These are phyloP conservation scores for Aphanoascus verrucosus DNA, from an alignment of 2,329 filamentous ascomycete species.

Conservation along the genomic window DNA sequence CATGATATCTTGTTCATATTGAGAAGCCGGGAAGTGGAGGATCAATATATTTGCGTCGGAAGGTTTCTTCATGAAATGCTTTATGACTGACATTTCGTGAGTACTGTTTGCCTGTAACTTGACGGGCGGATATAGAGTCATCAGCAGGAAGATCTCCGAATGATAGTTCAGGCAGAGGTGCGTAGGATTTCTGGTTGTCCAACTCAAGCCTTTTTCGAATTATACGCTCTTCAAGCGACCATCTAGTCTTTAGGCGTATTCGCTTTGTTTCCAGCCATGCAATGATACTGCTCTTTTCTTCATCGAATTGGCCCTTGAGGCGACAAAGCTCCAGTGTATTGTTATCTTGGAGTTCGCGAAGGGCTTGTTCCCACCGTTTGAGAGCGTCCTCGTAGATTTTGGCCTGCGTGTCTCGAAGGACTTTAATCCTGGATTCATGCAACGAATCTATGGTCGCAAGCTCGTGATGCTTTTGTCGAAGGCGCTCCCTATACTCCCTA, in stretches of 20 bases:
- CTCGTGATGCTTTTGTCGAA: conserved; percentile 36
- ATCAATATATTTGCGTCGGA: too few species aligned
- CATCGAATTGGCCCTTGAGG: conserved; percentile 28
- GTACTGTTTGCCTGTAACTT: neutral
- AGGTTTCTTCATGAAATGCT: too few species aligned
- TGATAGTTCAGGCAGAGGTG: conserved; percentile 30
- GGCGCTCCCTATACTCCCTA: conserved; percentile 33
- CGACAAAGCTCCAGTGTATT: conserved; percentile 25
- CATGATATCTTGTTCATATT: too few species aligned
- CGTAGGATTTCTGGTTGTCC: conserved; percentile 28
- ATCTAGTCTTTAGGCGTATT: conserved; percentile 27
- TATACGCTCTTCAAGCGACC: conserved; percentile 37
- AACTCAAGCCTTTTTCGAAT: conserved; percentile 31
- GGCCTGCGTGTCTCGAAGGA: conserved; percentile 38
- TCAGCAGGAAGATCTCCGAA: conserved; percentile 19
- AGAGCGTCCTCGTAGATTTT: conserved; percentile 31
- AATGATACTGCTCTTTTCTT: conserved; percentile 25
- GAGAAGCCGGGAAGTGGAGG: too few species aligned
- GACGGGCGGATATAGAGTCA: neutral
- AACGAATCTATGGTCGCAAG: conserved; percentile 36
- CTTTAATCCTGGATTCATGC: conserved; percentile 37
- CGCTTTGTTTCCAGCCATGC: conserved; percentile 29
- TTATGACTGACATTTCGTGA: too few species aligned
- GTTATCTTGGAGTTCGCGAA: conserved; percentile 26
- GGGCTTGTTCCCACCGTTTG: conserved; percentile 31